phyloP scores from a whole-genome alignment of 345 rosid species.

The Cochlearia excelsa region DNA sequence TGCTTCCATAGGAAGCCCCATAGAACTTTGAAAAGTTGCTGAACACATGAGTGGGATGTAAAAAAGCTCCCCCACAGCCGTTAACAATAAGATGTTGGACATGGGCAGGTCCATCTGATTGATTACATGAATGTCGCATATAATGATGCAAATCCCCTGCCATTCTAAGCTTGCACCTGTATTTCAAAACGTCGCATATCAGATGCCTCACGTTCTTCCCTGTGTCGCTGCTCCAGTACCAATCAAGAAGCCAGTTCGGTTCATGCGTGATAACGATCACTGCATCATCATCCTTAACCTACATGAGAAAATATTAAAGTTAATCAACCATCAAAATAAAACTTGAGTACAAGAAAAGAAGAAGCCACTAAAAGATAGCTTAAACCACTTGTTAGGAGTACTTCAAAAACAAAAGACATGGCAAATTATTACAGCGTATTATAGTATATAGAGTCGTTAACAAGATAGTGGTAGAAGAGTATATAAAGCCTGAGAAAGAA shows the following conservation, averaged over 20 bases:
- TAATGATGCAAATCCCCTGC: slow-evolving; percentile 99
- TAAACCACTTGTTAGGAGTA: slow-evolving; percentile 4
- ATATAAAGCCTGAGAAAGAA: not conserved
- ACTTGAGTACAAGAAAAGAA: slow-evolving; percentile 11
- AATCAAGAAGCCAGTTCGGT: slow-evolving; percentile 98
- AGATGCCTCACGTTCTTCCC: slow-evolving; percentile 84
- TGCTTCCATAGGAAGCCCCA: slow-evolving; percentile 68
- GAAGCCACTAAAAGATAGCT: slow-evolving; percentile 14
- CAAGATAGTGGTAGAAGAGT: slow-evolving; percentile 12
- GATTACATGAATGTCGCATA: slow-evolving; percentile 87
- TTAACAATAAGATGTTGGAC: slow-evolving; percentile 93
- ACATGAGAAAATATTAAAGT: slow-evolving; percentile 24
- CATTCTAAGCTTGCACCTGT: slow-evolving; percentile 89
- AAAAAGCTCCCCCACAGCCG: slow-evolving; percentile 97
- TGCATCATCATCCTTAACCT: slow-evolving; percentile 73
- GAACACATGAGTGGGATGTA: slow-evolving; percentile 98
- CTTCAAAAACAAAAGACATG: slow-evolving; percentile 3
- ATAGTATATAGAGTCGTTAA: slow-evolving; percentile 1
- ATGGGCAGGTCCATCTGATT: slow-evolving; percentile 66
- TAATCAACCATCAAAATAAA: slow-evolving; percentile 3
- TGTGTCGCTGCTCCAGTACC: slow-evolving; percentile 74
- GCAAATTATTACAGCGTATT: slow-evolving; percentile 1
- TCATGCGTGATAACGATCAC: slow-evolving; percentile 92
- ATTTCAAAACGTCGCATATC: slow-evolving; percentile 72
- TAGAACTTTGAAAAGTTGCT: slow-evolving; percentile 57